These are phyloP conservation scores for Knufia fluminis DNA, from an alignment of 2,329 filamentous ascomycete species.

Conservation along the genomic window DNA sequence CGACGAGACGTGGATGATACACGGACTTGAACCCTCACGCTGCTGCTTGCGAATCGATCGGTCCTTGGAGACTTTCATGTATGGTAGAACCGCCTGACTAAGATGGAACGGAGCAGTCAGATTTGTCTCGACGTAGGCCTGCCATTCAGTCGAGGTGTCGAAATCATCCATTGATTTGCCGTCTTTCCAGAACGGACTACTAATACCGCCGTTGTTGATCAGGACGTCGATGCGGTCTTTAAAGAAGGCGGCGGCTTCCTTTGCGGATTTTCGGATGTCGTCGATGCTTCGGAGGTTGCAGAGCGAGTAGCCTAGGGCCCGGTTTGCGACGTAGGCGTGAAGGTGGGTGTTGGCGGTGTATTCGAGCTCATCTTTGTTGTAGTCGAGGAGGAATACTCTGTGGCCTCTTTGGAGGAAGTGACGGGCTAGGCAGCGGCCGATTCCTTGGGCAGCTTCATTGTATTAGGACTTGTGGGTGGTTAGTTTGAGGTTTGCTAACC, in stretches of 20 bases:
- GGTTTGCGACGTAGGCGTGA: slow-evolving; percentile 25
- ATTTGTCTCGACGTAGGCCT: slow-evolving; percentile 40
- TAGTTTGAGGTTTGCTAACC: slow-evolving; percentile 25
- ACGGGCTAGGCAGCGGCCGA: slow-evolving; percentile 38
- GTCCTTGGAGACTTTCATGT: slow-evolving; percentile 32
- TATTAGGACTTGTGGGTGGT: background rate
- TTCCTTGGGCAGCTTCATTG: slow-evolving; percentile 25
- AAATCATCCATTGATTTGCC: slow-evolving; percentile 39
- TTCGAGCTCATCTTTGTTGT: slow-evolving; percentile 33
- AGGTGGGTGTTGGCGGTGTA: slow-evolving; percentile 28
- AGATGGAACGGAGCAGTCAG: slow-evolving; percentile 39
- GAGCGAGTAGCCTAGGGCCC: slow-evolving; percentile 26
- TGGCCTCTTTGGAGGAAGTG: slow-evolving; percentile 36
- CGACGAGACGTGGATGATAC: slow-evolving; percentile 39
- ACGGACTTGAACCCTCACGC: slow-evolving; percentile 28
- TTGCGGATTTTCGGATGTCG: slow-evolving; percentile 29
- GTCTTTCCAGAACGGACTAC: slow-evolving; percentile 33
- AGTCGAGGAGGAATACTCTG: slow-evolving; percentile 38
- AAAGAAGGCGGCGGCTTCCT: slow-evolving; percentile 30
- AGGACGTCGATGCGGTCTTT: slow-evolving; percentile 32
- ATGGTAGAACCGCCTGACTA: slow-evolving; percentile 39
- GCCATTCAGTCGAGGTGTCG: slow-evolving; percentile 35
- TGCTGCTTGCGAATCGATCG: slow-evolving; percentile 13
- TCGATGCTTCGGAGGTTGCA: slow-evolving; percentile 36
- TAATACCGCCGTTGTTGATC: slow-evolving; percentile 33